Base-by-base conservation (phyloP, 371 early-diverging fungal genomes). In the Apophysomyces trapeziformis region DNA sequence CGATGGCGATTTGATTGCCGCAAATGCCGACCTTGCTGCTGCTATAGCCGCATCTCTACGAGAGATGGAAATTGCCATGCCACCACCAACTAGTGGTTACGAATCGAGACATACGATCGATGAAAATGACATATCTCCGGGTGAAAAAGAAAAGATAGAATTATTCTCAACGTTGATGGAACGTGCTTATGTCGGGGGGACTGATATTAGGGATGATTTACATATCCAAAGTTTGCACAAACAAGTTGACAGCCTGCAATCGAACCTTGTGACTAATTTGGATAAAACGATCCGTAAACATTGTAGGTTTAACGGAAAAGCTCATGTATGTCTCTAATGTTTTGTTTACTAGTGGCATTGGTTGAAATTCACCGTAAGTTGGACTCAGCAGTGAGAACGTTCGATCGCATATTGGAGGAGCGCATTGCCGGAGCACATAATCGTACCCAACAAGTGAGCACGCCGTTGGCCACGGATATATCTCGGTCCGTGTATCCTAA, bases 21-120 rank as follows among this genome's bases (percentile, higher is more conserved):
- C 41, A 41, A 41, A 41, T 4, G 41, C 89, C 2, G 95, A 96
- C 68, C 68, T 98, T 18, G 88, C 90, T 54, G 94, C 93, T 1
- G 98, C 98, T 5, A 97, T 98, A 65, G 95, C 90, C 39, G 98
- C 95, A 1, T 96, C 96, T 3, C 75, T 98, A 59, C 76, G 79
- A 57, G 97, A 97, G 60, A 71, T 82, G 63, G 65, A 71, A 21
- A 71, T 73, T 32, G 44, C 71, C 4, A 50, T 60, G 7, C 68
- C 54, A 58, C 66, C 14, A 65, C 63, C 32, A 57, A 43, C 38
- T 38, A 64, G 0, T 61, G 57, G 16, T 38, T 63, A 6, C 63
- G 47, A 21, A 21, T 18, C 37, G 5, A 16, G 12, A 5, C 56
- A 38, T 32, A 14, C 56, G 57, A 45, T 64, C 65, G 67, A 73